Evolutionary conservation across 768 basidiomycete species (phyloP), one percentile per base, ranked within the genome.

Genomic region (Boletus subparvulus): DNA sequence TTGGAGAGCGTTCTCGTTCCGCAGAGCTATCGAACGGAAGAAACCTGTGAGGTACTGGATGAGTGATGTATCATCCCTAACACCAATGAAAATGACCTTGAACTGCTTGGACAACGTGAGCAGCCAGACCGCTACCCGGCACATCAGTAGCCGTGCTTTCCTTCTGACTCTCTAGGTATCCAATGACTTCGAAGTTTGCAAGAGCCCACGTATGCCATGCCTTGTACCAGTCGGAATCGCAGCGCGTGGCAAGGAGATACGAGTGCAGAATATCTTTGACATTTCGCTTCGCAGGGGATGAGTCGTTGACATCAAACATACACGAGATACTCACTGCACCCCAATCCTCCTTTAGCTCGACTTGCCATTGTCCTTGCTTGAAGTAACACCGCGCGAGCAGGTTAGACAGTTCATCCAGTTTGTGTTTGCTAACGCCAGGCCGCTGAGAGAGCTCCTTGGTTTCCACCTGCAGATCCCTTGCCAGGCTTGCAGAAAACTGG

Each of bases 201-300:
- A 98, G 77, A 3, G 97, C 96, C 94, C 94, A 99, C 1, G 93
- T 94, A 67, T 99, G 97, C 95, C 95, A 98, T 17, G 96, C 97
- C 70, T 99, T 98, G 74, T 98, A 98, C 97, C 97, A 99, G n/a
- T 81, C 79, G 5, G 89, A 84, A 69, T 98, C 96, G 61, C 92
- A 92, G 64, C 89, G 87, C 3, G 97, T 98, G 0, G 97, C 92
- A 32, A 88, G 79, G 49, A 82, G 79, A 73, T 97, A 98, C 5
- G 91, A 86, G 61, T 87, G 83, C 8, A 99, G 75, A 54, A 98
- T 92, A 43, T 90, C 87, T 50, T 86, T 83, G 24, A 89, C 83
- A 55, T 92, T 88, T 58, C 87, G 79, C 92, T 94, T 65, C 33
- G 47, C 28, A 6, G 37, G 30, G 36, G n/a, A 32, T 71, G 41